These are phyloP conservation scores for Sambucus nigra DNA, from an alignment of 129 eudicot genomes.

Conservation along the genomic window DNA sequence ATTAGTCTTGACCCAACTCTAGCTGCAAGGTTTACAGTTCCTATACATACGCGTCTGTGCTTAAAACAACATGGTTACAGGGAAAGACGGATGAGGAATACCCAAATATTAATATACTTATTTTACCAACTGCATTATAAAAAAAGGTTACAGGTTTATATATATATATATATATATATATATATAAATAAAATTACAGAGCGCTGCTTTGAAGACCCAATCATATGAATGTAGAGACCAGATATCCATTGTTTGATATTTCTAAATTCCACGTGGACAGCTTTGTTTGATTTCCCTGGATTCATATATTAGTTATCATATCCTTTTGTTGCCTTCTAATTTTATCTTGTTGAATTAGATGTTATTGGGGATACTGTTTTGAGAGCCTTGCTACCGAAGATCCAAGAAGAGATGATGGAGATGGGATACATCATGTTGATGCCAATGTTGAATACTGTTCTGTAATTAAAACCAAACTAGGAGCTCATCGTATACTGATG, in stretches of 20 bases:
- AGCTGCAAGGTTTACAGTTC: too few species aligned
- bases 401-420: conserved; percentile 89
- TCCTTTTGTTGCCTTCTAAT: not conserved
- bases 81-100: not conserved
- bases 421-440: conserved; percentile 86
- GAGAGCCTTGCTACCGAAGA: conserved; percentile 98
- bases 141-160: not conserved
- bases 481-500: conserved; percentile 94
- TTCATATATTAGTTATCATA: not conserved
- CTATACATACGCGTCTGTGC: too few species aligned
- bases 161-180: not conserved
- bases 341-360: conserved; percentile 34
- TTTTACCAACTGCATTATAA: not conserved
- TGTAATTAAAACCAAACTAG: conserved; percentile 86
- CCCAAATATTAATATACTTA: not conserved
- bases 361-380: conserved; percentile 93
- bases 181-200: not conserved
- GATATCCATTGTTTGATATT: not conserved
- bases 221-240: not conserved
- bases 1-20: too few species aligned
- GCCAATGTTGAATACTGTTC: conserved; percentile 92
- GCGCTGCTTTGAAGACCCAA: not conserved
- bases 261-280: not conserved
- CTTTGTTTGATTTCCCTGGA: not conserved
- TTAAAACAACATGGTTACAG: not conserved